These are phyloP conservation scores for Vicia sativa DNA, from an alignment of 306 rosid genomes.

Conservation along the genomic window DNA sequence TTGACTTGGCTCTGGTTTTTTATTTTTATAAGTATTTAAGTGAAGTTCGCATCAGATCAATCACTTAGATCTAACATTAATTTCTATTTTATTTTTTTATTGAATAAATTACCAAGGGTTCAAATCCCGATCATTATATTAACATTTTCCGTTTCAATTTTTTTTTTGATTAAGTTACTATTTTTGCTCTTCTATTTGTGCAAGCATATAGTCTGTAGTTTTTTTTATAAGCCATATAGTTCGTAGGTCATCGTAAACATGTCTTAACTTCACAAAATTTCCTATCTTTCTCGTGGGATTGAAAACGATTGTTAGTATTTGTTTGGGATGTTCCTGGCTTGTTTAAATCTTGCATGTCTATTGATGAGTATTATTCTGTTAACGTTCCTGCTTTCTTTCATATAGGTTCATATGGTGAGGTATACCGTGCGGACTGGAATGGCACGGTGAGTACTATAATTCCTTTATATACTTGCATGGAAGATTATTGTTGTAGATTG, in stretches of 20 bases:
- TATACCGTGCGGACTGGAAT: constrained; percentile 95
- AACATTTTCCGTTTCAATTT: neutral
- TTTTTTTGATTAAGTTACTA: constrained; percentile 5
- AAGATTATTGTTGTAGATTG: constrained; percentile 34
- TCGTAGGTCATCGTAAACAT: constrained; percentile 16
- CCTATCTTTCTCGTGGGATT: constrained; percentile 24
- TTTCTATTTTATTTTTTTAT: constrained; percentile 26
- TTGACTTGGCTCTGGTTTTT: constrained; percentile 25
- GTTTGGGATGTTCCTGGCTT: constrained; percentile 24
- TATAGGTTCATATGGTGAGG: constrained; percentile 98
- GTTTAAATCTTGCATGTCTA: constrained; percentile 23
- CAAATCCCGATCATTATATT: neutral
- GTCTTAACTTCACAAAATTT: constrained; percentile 2
- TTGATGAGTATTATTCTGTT: constrained; percentile 24
- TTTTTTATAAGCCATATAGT: neutral
- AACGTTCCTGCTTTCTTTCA: constrained; percentile 38
- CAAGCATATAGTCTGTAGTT: constrained; percentile 24
- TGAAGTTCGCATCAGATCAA: constrained; percentile 7
- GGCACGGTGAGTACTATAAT: constrained; percentile 81
- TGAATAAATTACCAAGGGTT: constrained; percentile 15
- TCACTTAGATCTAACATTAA: constrained; percentile 31
- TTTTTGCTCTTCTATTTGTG: constrained; percentile 18
- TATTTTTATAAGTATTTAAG: constrained; percentile 19
- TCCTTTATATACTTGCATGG: constrained; percentile 18
- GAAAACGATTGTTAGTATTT: constrained; percentile 2